phyloP scores from a whole-genome alignment of 2,329 filamentous ascomycete species.

The Arthrobotrys sphaeroides region DNA sequence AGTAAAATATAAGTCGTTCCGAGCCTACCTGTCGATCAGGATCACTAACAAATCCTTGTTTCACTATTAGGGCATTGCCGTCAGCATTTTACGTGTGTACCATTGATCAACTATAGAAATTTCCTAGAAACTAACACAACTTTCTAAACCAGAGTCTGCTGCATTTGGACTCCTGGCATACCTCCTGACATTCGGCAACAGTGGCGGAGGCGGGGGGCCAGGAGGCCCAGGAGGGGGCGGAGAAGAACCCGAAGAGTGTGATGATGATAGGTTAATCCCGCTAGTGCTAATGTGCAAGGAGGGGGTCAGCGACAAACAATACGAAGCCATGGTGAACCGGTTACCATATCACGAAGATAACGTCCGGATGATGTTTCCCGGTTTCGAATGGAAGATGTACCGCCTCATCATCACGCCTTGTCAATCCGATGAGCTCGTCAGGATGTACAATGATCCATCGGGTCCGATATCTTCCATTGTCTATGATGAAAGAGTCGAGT shows the following conservation, averaged over 20 bases:
- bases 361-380: conserved; percentile 5
- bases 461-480: conserved; percentile 3
- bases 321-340: conserved; percentile 8
- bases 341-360: conserved; percentile 4
- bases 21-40: not conserved
- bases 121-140: not conserved
- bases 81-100: not conserved
- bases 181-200: not conserved
- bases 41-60: not conserved
- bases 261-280: not conserved
- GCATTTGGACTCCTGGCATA: conserved; percentile 10
- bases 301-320: conserved; percentile 21
- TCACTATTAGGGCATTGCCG: not conserved
- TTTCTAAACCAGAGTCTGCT: not conserved
- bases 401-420: conserved; percentile 4
- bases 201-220: not conserved
- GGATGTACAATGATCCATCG: not conserved
- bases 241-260: not conserved
- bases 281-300: conserved; percentile 27
- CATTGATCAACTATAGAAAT: not conserved
- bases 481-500: conserved; percentile 6
- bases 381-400: conserved; percentile 24
- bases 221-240: not conserved
- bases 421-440: not conserved
- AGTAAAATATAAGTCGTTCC: not conserved